These are phyloP conservation scores for Claviceps digitariae DNA, from an alignment of 2,329 filamentous ascomycete genomes.

Conservation along the genomic window DNA sequence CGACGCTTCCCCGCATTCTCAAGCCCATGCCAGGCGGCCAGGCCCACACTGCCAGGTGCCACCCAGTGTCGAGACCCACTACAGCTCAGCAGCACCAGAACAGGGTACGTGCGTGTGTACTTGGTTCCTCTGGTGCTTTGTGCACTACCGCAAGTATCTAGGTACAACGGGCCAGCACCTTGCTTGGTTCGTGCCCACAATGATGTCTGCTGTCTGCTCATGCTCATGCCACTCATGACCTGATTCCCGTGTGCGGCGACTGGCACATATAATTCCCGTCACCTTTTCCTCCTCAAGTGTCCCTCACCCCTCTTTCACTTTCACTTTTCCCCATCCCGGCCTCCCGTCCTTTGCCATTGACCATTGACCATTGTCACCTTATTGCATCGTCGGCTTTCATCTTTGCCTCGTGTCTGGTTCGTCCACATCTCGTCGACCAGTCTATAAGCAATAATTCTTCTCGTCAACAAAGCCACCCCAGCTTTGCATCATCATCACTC, in stretches of 20 bases:
- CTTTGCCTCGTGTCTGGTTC: background rate
- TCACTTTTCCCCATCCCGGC: constrained; percentile 8
- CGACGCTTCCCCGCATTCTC: background rate
- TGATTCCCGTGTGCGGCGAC: background rate
- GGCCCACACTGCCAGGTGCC: no score
- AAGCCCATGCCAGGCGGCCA: background rate
- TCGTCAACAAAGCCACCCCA: background rate
- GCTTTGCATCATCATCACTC: background rate
- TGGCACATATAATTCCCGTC: constrained; percentile 4
- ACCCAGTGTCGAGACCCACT: no score
- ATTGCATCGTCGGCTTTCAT: background rate
- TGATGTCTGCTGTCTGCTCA: background rate
- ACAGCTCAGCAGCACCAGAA: background rate
- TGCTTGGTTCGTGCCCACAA: background rate
- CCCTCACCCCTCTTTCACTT: constrained; percentile 7
- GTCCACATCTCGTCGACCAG: background rate
- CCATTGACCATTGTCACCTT: background rate
- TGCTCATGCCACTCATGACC: background rate
- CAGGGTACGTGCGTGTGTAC: background rate
- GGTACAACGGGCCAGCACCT: no score
- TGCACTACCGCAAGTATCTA: background rate
- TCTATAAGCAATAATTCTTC: background rate
- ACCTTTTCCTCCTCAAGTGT: constrained; percentile 5
- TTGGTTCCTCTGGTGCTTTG: background rate
- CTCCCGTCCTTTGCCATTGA: constrained; percentile 8